Conservation (phyloP, 164 flowering plant genomes). For the Kalanchoe fedtschenkoi region DNA sequence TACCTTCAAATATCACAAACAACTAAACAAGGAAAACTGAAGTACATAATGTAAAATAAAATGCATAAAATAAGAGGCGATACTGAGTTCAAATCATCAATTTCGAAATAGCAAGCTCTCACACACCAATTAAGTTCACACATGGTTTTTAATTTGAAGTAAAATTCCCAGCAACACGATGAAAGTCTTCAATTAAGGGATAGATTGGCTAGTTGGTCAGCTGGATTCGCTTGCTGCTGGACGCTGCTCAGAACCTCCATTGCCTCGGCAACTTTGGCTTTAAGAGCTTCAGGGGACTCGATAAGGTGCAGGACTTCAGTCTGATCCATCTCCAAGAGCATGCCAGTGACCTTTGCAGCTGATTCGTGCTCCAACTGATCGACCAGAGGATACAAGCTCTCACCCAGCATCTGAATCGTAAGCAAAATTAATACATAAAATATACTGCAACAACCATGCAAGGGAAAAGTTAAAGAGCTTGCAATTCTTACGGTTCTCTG, state of each 20-base stretch:
- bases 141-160: background rate
- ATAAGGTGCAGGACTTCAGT: conserved; percentile 70
- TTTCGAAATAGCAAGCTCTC: background rate
- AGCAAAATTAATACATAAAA: background rate
- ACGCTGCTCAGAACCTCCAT: conserved; percentile 67
- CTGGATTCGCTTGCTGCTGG: conserved; percentile 32
- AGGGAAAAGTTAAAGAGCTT: background rate
- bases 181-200: conserved; percentile 43
- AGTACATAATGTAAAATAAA: no score
- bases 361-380: conserved; percentile 63
- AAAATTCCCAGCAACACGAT: background rate
- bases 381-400: conserved; percentile 64
- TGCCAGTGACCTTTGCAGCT: conserved; percentile 80
- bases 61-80: no score
- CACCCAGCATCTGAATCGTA: conserved; percentile 60
- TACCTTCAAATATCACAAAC: no score
- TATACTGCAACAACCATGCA: background rate
- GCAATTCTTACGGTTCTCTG: conserved; percentile 2
- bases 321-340: conserved; percentile 91
- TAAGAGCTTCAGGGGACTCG: conserved; percentile 76
- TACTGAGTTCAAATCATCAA: no score
- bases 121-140: background rate
- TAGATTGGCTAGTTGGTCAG: conserved; percentile 50
- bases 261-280: conserved; percentile 70
- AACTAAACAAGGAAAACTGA: no score